Base-by-base conservation (phyloP, 768 basidiomycete genomes). In the Amanita pallidorosea region DNA sequence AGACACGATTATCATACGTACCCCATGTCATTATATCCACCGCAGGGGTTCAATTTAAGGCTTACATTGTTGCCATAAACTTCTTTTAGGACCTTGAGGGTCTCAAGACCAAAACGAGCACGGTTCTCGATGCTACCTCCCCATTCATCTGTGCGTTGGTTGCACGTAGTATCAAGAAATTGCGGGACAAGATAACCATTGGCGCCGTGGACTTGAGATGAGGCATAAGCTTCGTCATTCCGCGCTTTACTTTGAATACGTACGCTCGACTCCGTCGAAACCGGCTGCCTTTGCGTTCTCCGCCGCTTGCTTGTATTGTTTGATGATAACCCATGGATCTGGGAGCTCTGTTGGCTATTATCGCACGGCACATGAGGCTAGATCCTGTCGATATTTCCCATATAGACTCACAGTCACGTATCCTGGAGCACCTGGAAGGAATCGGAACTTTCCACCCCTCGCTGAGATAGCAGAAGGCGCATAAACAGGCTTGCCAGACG, bases 81-180 rank as follows among this genome's bases (percentile, higher is more conserved):
- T 34, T 67, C 64, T 0, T 53, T 53, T 18, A 64, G 52, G 3
- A 68, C 74, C 49, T 75, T 73, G 18, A 79, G 58, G 40, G 77
- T 67, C 58, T 80, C 75, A 4, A 79, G 67, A 0, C 65, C 67
- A 58, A 84, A 81, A 3, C 77, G 65, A 1, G 70, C 59, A n/a
- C 81, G 71, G 60, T 80, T 80, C 62, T 79, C 76, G 37, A 74
- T 53, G 36, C 70, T 73, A 4, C 81, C 83, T 7, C 82, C 82
- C 68, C 76, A 85, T 48, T 71, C 59, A 63, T 81, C 81, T 12
- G 71, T 76, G 17, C 79, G 72, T 34, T 68, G 57, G 62, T 81
- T 81, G 17, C 71, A 60, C 2, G 60, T 67, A 44, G 58, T 62
- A 52, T 79, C 74, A 15, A 77, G 60, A 67, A 81, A 79, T 53